These are phyloP conservation scores for Neonectria neomacrospora DNA, from an alignment of 2,329 filamentous ascomycete genomes.

Conservation along the genomic window DNA sequence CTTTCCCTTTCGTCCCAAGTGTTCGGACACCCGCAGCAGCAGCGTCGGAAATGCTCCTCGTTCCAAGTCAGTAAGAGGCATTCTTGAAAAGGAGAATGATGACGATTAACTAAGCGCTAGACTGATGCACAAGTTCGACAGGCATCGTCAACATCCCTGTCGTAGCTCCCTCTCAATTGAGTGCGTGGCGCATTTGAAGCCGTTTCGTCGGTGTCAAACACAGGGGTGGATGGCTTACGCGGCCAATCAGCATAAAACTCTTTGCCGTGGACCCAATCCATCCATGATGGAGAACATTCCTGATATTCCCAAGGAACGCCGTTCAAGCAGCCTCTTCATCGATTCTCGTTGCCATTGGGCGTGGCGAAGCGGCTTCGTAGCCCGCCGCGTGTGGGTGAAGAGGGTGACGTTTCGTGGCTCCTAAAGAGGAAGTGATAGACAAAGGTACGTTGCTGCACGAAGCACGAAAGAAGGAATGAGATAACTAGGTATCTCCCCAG, in stretches of 20 bases:
- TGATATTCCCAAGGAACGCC: neutral
- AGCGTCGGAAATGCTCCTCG: too few species aligned
- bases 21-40: too few species aligned
- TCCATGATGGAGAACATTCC: too few species aligned
- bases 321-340: neutral
- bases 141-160: neutral
- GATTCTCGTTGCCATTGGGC: neutral
- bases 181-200: neutral
- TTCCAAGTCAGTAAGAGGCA: neutral
- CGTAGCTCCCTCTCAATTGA: neutral
- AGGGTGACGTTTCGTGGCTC: neutral
- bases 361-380: conserved; percentile 3
- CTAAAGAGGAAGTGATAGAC: neutral
- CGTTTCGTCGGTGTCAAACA: neutral
- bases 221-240: conserved; percentile 4
- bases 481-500: neutral
- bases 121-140: neutral
- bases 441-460: neutral
- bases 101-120: neutral
- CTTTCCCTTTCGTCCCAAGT: too few species aligned
- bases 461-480: neutral
- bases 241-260: conserved; percentile 7
- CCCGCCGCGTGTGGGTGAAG: neutral
- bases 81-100: neutral
- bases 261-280: neutral